Conservation (phyloP, 2,329 filamentous ascomycete species). For the Sclerotiophoma versabilis region DNA sequence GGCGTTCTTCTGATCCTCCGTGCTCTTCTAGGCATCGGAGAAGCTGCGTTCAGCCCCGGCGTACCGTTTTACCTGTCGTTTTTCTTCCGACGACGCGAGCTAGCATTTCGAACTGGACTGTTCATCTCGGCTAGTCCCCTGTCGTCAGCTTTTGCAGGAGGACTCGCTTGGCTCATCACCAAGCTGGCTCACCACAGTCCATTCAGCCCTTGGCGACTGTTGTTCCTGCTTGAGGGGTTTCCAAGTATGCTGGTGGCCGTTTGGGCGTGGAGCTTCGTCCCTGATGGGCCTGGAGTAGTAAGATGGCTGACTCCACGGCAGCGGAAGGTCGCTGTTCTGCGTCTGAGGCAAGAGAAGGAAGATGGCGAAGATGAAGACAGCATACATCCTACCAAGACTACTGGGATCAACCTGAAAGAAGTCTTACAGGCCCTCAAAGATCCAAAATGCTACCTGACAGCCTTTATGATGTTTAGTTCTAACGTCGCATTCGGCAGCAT, state of each 20-base stretch:
- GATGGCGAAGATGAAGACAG: constrained; percentile 41
- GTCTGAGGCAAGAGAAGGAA: constrained; percentile 64
- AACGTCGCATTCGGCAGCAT: constrained; percentile 90
- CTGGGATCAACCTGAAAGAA: constrained; percentile 62
- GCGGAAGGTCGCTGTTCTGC: constrained; percentile 71
- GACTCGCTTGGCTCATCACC: constrained; percentile 79
- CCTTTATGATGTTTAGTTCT: constrained; percentile 83
- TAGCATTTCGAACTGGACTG: constrained; percentile 84
- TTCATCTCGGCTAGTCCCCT: constrained; percentile 79
- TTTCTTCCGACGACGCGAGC: constrained; percentile 71
- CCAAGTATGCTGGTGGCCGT: constrained; percentile 79
- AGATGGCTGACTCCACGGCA: constrained; percentile 54
- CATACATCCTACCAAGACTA: constrained; percentile 20
- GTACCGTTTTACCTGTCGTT: constrained; percentile 70
- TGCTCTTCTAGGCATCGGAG: constrained; percentile 61
- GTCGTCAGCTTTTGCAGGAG: constrained; percentile 74
- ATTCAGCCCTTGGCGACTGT: constrained; percentile 82
- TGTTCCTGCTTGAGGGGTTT: constrained; percentile 86
- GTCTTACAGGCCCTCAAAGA: constrained; percentile 67
- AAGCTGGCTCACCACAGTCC: constrained; percentile 69
- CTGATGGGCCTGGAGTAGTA: constrained; percentile 69
- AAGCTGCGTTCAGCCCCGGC: constrained; percentile 69
- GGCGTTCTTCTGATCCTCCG: constrained; percentile 69
- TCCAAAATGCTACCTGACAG: constrained; percentile 76
- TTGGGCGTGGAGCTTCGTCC: constrained; percentile 76